Conservation (phyloP, 2,329 filamentous ascomycete genomes). For the Aspergillus sclerotialis region DNA sequence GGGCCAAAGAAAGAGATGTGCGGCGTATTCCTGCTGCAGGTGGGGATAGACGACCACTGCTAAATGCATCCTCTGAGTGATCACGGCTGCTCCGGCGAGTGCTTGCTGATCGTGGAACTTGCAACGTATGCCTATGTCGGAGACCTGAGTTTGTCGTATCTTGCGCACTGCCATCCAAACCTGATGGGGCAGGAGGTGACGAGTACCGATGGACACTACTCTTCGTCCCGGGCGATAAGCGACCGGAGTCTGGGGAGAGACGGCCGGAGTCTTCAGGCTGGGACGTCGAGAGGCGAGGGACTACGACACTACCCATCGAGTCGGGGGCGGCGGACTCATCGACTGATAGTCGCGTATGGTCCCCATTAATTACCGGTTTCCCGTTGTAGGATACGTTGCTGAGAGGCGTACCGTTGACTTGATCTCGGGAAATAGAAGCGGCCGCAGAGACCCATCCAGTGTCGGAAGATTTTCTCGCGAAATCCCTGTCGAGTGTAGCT, state of each 20-base stretch:
- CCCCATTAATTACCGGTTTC: conserved; percentile 25
- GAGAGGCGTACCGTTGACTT: conserved; percentile 18
- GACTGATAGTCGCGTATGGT: conserved; percentile 21
- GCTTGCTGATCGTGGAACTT: conserved; percentile 67
- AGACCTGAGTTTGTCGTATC: conserved; percentile 53
- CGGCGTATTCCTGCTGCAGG: conserved; percentile 60
- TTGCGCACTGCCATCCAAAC: conserved; percentile 47
- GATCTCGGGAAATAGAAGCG: conserved; percentile 17
- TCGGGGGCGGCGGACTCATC: conserved; percentile 25
- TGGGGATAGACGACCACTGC: conserved; percentile 77
- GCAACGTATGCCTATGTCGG: conserved; percentile 79
- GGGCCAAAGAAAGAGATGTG: conserved; percentile 73
- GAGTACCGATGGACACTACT: conserved; percentile 29
- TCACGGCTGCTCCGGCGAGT: conserved; percentile 60
- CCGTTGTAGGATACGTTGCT: conserved; percentile 19
- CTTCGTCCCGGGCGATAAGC: conserved; percentile 20
- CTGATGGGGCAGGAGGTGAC: conserved; percentile 49
- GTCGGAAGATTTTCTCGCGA: conserved; percentile 21
- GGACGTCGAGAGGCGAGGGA: conserved; percentile 27
- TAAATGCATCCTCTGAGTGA: conserved; percentile 54
- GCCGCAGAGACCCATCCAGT: conserved; percentile 19
- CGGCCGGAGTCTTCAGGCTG: conserved; percentile 25
- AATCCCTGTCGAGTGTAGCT: conserved; percentile 18
- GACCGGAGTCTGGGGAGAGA: conserved; percentile 23
- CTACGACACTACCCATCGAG: conserved; percentile 19